Evolutionary conservation across 768 basidiomycete genomes (phyloP), one percentile per base, ranked within the genome.

Genomic region (Hortiboletus campestris): DNA sequence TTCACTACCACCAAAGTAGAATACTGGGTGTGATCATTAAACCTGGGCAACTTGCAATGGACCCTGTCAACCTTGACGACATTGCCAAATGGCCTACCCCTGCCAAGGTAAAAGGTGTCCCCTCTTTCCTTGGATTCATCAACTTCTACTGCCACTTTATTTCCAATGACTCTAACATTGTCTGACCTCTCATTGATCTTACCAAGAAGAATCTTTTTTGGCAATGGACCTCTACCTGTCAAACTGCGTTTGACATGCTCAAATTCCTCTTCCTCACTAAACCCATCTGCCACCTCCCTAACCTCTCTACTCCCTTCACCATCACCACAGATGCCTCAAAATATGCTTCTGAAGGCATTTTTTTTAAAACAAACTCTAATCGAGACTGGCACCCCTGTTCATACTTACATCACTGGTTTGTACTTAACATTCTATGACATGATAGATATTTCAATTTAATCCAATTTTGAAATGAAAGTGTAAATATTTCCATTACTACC

Each of bases 101-200:
- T 0, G 22, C 20, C 20, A 41, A 32, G 10, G 31, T 32, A 3
- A 32, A 32, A 32, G 31, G 10, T 32, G 31, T 32, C 11, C 0
- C 9, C 9, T 32, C 31, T 2, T 32, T 32, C 31, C 31, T 32
- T 11, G 31, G 31, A 10, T 32, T 11, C 10, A 11, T 9, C 31
- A 39, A 45, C 17, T 45, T 10, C 44, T 46, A 46, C 0, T 25
- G 4, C 2, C 25, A 25, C 4, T 76, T 75, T 53, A 70, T 75
- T 25, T 41, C 50, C 13, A 45, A 65, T 28, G 79, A 68, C 61
- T 72, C 75, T 13, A 14, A 46, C 9, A 67, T 75, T 31, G 61
- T 68, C 10, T 29, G 53, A 62, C 72, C 69, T 2, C 49, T 46
- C 20, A 38, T 50, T 7, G 38, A 45, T 9, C 39, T 43, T 0